Evolutionary conservation across 306 rosid species (phyloP).

Genomic region (Cicer yamashitae): DNA sequence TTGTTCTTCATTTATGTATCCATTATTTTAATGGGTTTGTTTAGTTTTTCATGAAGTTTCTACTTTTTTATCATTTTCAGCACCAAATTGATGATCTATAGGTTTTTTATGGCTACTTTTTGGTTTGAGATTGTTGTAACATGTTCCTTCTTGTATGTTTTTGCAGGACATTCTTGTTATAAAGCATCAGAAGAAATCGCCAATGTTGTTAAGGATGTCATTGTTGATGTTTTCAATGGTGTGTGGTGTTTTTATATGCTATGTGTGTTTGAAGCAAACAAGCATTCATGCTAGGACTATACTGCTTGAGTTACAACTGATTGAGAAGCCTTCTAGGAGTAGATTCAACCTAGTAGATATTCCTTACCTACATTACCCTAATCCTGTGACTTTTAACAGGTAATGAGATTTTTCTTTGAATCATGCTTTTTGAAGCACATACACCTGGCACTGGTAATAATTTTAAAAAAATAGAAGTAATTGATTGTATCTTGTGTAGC

Average conservation of each 20-base stretch:
- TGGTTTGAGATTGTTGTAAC: neutral
- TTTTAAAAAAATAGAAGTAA: too few species aligned
- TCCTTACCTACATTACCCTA: constrained; percentile 67
- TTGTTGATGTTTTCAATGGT: constrained; percentile 75
- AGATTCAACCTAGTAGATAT: constrained; percentile 41
- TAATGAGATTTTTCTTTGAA: constrained; percentile 41
- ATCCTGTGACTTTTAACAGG: constrained; percentile 80
- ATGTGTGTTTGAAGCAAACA: constrained; percentile 72
- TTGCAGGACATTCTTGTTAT: constrained; percentile 68
- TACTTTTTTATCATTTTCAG: neutral
- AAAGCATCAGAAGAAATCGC: constrained; percentile 81
- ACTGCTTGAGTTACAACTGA: constrained; percentile 56
- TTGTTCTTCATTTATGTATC: constrained; percentile 2
- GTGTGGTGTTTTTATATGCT: constrained; percentile 77
- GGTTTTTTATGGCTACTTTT: neutral
- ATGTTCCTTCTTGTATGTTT: constrained; percentile 3
- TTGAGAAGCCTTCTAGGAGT: constrained; percentile 51
- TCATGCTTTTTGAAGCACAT: neutral
- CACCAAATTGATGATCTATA: constrained; percentile 17
- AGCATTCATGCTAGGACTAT: constrained; percentile 58
- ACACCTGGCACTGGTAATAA: too few species aligned
- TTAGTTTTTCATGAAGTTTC: constrained; percentile 31
- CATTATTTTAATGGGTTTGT: neutral
- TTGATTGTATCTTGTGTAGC: too few species aligned
- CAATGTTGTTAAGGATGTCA: constrained; percentile 64